Percentiles rank a stretch among this genome's conserved stretches.
These are phyloP conservation scores for Brassica cretica DNA, from an alignment of 345 rosid genomes.

Conservation along the genomic window DNA sequence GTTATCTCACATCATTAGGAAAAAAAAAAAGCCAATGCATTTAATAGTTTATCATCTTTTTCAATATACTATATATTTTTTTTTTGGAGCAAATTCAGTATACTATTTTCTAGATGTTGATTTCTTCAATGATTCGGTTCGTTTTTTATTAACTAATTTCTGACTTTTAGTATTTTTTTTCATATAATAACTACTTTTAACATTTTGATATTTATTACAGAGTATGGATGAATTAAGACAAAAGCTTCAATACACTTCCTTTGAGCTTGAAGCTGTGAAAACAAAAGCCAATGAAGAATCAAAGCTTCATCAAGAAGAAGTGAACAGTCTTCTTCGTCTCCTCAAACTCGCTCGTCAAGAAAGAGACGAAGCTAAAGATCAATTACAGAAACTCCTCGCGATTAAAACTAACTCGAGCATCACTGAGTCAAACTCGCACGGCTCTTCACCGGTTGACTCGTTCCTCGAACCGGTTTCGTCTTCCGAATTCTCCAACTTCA, in stretches of 20 bases:
- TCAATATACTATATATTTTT: too few relatives aligned
- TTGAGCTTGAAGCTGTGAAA: slow-evolving; percentile 67
- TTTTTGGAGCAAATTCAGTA: too few relatives aligned
- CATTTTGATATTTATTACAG: slow-evolving; percentile 43
- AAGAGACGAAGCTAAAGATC: slow-evolving; percentile 79
- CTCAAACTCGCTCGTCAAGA: slow-evolving; percentile 65
- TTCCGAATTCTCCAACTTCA: slow-evolving; percentile 64
- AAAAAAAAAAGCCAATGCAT: slow-evolving; percentile 4
- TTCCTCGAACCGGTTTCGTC: slow-evolving; percentile 74
- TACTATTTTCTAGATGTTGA: slow-evolving; percentile 16
- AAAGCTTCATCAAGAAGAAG: slow-evolving; percentile 54
- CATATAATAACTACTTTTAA: not conserved
- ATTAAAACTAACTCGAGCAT: slow-evolving; percentile 71
- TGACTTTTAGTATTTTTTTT: slow-evolving; percentile 19
- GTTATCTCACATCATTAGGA: slow-evolving; percentile 33
- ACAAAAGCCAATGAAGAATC: slow-evolving; percentile 60
- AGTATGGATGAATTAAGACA: slow-evolving; percentile 61
- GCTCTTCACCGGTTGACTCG: slow-evolving; percentile 73
- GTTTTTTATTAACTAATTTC: slow-evolving; percentile 14
- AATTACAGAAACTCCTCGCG: slow-evolving; percentile 53
- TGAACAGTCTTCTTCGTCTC: slow-evolving; percentile 49
- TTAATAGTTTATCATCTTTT: slow-evolving; percentile 12
- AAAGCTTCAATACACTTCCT: slow-evolving; percentile 57
- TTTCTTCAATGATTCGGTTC: slow-evolving; percentile 29
- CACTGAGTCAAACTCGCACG: slow-evolving; percentile 72